These are phyloP conservation scores for Fraxinus greggii DNA, from an alignment of 305 asterid species.

Conservation along the genomic window DNA sequence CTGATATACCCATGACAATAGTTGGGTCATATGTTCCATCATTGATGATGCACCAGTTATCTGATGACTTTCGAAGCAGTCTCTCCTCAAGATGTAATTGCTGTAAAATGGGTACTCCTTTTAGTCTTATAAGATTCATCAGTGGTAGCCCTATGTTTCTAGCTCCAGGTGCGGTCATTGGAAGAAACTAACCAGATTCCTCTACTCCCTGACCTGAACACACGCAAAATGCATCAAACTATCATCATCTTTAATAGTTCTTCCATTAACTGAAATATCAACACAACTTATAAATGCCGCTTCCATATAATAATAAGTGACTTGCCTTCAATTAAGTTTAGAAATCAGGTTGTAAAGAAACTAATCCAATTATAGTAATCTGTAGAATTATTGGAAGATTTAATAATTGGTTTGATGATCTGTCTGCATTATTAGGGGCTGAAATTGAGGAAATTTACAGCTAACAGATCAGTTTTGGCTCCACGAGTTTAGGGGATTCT, in stretches of 20 bases:
- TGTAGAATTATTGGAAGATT: no score
- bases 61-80: slow-evolving; percentile 62
- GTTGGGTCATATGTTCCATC: slow-evolving; percentile 76
- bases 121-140: slow-evolving; percentile 57
- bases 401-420: no score
- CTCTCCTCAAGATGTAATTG: slow-evolving; percentile 88
- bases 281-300: background rate
- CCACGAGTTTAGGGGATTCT: no score
- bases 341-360: background rate
- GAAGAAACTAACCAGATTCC: background rate
- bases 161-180: slow-evolving; percentile 34
- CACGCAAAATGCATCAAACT: background rate
- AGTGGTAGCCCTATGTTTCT: slow-evolving; percentile 43
- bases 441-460: no score
- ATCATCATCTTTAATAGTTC: background rate
- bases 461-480: no score
- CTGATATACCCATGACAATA: slow-evolving; percentile 88
- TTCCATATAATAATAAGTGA: background rate
- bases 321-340: background rate
- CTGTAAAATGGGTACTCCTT: slow-evolving; percentile 69
- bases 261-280: background rate
- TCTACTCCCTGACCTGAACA: background rate
- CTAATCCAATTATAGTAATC: background rate
- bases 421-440: no score
- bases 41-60: slow-evolving; percentile 83